phyloP scores from a whole-genome alignment of 2,329 filamentous ascomycete genomes.

The Hymenoscyphus infarciens region DNA sequence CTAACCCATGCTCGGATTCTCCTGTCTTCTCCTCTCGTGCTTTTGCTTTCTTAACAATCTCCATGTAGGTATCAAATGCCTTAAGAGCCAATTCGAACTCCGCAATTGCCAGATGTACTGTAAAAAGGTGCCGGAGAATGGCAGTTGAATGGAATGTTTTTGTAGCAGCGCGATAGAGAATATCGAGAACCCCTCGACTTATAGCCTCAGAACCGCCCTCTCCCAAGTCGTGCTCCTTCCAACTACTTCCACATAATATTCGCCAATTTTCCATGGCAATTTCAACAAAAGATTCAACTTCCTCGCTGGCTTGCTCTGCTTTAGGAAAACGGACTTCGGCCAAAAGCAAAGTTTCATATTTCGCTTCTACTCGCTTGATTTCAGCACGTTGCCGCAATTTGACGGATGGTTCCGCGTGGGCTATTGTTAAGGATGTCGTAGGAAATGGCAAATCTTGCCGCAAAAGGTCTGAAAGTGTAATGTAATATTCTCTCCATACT shows the following conservation, averaged over 20 bases:
- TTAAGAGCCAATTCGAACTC: constrained; percentile 92
- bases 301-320: constrained; percentile 72
- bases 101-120: constrained; percentile 78
- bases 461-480: constrained; percentile 71
- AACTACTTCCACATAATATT: constrained; percentile 72
- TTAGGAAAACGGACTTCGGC: constrained; percentile 79
- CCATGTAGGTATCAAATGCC: constrained; percentile 86
- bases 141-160: constrained; percentile 95
- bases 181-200: constrained; percentile 75
- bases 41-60: constrained; percentile 82
- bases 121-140: constrained; percentile 81
- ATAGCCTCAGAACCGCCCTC: constrained; percentile 73
- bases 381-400: constrained; percentile 68
- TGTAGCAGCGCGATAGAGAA: constrained; percentile 83
- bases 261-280: constrained; percentile 82
- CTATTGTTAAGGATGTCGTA: constrained; percentile 39
- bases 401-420: constrained; percentile 48
- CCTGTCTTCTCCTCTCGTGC: constrained; percentile 78
- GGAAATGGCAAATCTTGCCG: constrained; percentile 62
- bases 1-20: constrained; percentile 65
- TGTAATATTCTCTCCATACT: constrained; percentile 85
- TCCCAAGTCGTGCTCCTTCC: constrained; percentile 77
- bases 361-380: constrained; percentile 71
- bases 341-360: constrained; percentile 76
- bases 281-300: constrained; percentile 79